phyloP scores from a whole-genome alignment of 495 filamentous ascomycete species.

The Pseudomonodictys pantanalensis region DNA sequence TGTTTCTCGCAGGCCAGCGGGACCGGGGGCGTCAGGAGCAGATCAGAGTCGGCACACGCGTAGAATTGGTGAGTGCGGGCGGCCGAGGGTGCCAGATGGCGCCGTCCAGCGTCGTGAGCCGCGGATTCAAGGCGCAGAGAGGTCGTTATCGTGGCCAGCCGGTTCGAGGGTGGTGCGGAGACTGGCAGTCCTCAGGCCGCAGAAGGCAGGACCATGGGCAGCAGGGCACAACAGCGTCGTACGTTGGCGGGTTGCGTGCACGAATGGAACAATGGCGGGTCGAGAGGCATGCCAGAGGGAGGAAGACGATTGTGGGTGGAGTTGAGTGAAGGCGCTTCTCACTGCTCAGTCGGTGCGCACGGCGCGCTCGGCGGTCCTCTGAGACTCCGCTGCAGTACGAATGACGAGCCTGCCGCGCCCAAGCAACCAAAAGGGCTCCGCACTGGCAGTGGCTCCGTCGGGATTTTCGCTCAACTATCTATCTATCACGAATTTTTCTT shows the following conservation, averaged over 20 bases:
- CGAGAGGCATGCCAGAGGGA: constrained; percentile 28
- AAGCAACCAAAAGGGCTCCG: no score
- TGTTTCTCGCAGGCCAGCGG: neutral
- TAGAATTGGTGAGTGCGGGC: neutral
- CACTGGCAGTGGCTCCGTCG: no score
- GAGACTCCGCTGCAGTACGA: no score
- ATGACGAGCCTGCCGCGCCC: no score
- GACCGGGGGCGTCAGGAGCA: neutral
- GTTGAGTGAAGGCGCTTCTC: constrained; percentile 5
- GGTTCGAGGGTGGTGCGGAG: constrained; percentile 30
- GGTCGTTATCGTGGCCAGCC: constrained; percentile 26
- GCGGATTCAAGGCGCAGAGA: constrained; percentile 12
- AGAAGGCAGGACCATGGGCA: constrained; percentile 7
- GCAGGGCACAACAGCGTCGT: neutral
- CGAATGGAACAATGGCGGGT: constrained; percentile 24
- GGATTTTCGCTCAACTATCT: no score
- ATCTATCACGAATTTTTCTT: no score
- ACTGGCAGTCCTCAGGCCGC: constrained; percentile 19
- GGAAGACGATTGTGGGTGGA: constrained; percentile 5
- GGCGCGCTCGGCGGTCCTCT: no score
- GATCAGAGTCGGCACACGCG: neutral
- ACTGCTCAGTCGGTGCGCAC: constrained; percentile 6
- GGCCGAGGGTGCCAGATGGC: constrained; percentile 2
- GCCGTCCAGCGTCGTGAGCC: constrained; percentile 5
- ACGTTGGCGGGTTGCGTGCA: constrained; percentile 1